Conservation (phyloP, 2,329 filamentous ascomycete genomes). For the Nannizziopsis barbatae region DNA sequence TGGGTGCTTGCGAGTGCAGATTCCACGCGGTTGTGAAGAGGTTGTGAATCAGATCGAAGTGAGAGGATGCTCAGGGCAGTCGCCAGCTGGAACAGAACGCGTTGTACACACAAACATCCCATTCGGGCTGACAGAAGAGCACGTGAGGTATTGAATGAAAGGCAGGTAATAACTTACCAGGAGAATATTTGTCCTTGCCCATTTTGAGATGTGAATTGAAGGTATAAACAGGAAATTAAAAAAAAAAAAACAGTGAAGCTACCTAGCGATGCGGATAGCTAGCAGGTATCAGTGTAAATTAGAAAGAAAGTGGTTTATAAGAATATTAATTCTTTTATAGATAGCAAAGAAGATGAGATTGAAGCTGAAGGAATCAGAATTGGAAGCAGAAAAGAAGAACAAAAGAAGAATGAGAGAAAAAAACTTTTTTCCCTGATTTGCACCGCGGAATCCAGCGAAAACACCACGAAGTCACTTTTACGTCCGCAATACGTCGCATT, state of each 20-base stretch:
- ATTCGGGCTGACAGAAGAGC: not conserved
- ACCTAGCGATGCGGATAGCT: slow-evolving; percentile 23
- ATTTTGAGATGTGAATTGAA: slow-evolving; percentile 23
- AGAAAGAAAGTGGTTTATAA: slow-evolving; percentile 21
- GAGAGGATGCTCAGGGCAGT: too few relatives aligned
- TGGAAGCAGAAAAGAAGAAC: not conserved
- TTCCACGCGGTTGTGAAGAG: too few relatives aligned
- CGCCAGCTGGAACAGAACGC: too few relatives aligned
- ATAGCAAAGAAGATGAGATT: not conserved
- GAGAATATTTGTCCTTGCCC: slow-evolving; percentile 37
- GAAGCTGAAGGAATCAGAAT: slow-evolving; percentile 10
- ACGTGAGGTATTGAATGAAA: not conserved
- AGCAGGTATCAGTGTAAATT: slow-evolving; percentile 16
- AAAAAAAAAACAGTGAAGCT: too few relatives aligned
- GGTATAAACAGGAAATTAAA: too few relatives aligned
- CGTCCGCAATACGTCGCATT: too few relatives aligned
- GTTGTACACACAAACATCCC: not conserved
- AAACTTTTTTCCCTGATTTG: slow-evolving; percentile 9
- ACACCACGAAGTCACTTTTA: not conserved
- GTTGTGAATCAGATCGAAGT: too few relatives aligned
- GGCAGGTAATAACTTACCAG: slow-evolving; percentile 32
- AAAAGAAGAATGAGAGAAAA: slow-evolving; percentile 10
- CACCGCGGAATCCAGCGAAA: not conserved
- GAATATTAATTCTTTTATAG: slow-evolving; percentile 13
- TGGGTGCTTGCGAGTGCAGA: too few relatives aligned